Evolutionary conservation across 352 stramenopile species (phyloP).

Genomic region (Pelagophyceae sp.): DNA sequence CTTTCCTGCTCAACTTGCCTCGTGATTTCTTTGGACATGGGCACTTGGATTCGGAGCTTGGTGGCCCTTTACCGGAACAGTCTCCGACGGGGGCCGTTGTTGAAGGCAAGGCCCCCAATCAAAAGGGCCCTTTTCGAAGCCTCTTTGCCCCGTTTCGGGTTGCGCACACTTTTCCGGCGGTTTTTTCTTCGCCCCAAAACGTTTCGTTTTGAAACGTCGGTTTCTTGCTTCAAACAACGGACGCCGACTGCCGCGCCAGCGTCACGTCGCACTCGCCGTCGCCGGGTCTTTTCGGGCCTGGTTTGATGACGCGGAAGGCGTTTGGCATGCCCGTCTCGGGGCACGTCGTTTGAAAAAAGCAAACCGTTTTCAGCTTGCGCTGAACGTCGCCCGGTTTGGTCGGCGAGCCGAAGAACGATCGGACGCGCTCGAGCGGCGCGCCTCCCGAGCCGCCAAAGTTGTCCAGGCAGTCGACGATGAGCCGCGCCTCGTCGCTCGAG

Average conservation of each 20-base stretch:
- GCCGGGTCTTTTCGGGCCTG: too few relatives aligned
- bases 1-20: too few relatives aligned
- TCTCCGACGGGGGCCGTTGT: too few relatives aligned
- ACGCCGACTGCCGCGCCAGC: conserved; percentile 4
- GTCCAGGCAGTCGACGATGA: conserved; percentile 13
- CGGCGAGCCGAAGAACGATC: conserved; percentile 9
- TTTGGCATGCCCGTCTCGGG: conserved; percentile 25
- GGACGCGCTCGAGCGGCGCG: not conserved
- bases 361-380: not conserved
- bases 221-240: not conserved
- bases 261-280: not conserved
- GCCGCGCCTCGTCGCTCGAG: not conserved
- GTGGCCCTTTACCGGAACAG: too few relatives aligned
- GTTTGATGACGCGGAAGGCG: conserved; percentile 18
- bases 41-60: too few relatives aligned
- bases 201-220: too few relatives aligned
- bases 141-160: too few relatives aligned
- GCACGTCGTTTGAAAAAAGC: conserved; percentile 22
- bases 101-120: too few relatives aligned
- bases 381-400: not conserved
- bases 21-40: too few relatives aligned
- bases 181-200: too few relatives aligned
- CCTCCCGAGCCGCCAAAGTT: conserved; percentile 5
- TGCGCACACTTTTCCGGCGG: too few relatives aligned
- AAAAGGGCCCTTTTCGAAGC: too few relatives aligned